Base-by-base conservation (phyloP, 2,329 filamentous ascomycete genomes). In the Capronia americana region DNA sequence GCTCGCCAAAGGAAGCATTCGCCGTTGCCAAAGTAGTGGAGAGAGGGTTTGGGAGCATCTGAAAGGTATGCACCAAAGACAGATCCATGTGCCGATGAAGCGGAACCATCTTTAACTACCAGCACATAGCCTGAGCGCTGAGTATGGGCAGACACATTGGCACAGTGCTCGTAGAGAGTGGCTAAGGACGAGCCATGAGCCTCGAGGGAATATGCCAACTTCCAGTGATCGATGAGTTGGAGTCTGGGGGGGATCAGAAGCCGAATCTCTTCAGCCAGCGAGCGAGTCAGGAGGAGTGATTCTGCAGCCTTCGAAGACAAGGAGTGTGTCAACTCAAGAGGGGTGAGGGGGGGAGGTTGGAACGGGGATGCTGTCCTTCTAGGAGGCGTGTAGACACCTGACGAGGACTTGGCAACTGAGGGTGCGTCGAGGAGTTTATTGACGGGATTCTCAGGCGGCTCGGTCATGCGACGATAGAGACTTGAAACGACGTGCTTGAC, bases 51-150 rank as follows among this genome's bases (percentile, higher is more conserved):
- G 11, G 94, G 93, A 58, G 91, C 85, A 77, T 99, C 94, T 60
- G 92, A 96, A 61, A 98, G 87, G 78, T 98, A 98, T 61, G 93
- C 93, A 75, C 95, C 95, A 77, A 99, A 99, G 50, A 92, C 86
- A 28, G 79, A 75, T 56, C 76, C 75, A 57, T 68, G 59, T 5
- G 62, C 60, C 26, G 74, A 73, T 2, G 77, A 72, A 3, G 63
- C 58, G 17, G 76, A 79, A 23, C 86, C 86, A 77, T 99, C 95
- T 73, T 87, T 86, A 23, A 98, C 88, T 0, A 97, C 92, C 4
- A 99, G 84, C 58, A 98, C 92, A 77, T 96, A 99, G 5, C 93
- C 94, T 20, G 92, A 92, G 65, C 93, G 79, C 72, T 84, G 86
- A 65, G 85, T 87, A 12, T 88, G 85, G 24, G 67, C 67, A 54